A percentile compares a stretch with the other conserved stretches of the same genome.
phyloP scores from a whole-genome alignment of 1,139 yeast species.

The Entelexis paramagnoliae region DNA sequence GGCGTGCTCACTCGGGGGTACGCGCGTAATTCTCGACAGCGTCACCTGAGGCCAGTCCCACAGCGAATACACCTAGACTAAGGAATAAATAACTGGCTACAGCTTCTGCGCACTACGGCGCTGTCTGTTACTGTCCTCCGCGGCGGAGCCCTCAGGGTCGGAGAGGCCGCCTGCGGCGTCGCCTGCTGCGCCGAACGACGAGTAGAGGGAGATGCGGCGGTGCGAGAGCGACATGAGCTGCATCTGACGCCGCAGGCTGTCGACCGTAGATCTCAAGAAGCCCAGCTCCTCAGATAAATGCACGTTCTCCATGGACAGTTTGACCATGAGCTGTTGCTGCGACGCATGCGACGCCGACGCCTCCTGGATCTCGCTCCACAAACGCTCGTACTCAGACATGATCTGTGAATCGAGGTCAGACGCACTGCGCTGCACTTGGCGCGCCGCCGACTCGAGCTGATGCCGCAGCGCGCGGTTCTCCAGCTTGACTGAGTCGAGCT shows the following conservation, averaged over 20 bases:
- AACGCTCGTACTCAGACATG: slow-evolving; percentile 32
- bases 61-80: too few relatives aligned
- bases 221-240: slow-evolving; percentile 23
- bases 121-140: background rate
- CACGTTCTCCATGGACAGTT: slow-evolving; percentile 32
- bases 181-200: background rate
- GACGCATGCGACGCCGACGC: slow-evolving; percentile 29
- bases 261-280: slow-evolving; percentile 30
- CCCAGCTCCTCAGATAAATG: slow-evolving; percentile 32
- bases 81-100: background rate
- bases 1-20: too few relatives aligned
- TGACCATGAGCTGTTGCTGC: slow-evolving; percentile 31
- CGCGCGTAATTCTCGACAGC: too few relatives aligned
- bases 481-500: slow-evolving; percentile 29
- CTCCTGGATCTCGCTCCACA: slow-evolving; percentile 31
- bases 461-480: slow-evolving; percentile 35
- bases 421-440: slow-evolving; percentile 17
- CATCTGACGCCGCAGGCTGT: slow-evolving; percentile 32
- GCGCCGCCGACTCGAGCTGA: slow-evolving; percentile 27
- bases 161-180: background rate
- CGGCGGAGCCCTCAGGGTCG: background rate
- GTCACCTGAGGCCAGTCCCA: too few relatives aligned
- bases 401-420: slow-evolving; percentile 25
- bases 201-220: slow-evolving; percentile 15
- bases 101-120: slow-evolving; percentile 5